Conservation (phyloP, 2,329 filamentous ascomycete genomes). For the Aspergillus cejpii region DNA sequence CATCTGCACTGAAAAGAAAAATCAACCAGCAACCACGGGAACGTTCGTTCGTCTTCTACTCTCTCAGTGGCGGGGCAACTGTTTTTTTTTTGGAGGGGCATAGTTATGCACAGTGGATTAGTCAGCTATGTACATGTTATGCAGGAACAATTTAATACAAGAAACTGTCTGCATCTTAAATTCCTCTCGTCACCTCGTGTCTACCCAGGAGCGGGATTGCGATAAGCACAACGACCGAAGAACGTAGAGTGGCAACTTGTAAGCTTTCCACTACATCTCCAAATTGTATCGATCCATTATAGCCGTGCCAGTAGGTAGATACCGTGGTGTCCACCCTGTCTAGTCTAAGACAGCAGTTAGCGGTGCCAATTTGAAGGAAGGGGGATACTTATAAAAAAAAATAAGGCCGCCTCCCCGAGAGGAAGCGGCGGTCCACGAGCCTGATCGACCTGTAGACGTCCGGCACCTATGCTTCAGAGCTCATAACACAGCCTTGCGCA, state of each 20-base stretch:
- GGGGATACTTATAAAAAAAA: conserved; percentile 38
- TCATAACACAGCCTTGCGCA: conserved; percentile 6
- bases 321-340: not conserved
- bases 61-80: conserved; percentile 19
- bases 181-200: no score
- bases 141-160: conserved; percentile 10
- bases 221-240: no score
- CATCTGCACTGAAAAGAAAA: conserved; percentile 15
- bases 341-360: conserved; percentile 26
- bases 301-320: not conserved
- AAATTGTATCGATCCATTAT: not conserved
- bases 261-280: no score
- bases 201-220: no score
- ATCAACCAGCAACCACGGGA: conserved; percentile 21
- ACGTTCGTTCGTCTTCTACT: conserved; percentile 27
- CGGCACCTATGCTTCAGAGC: conserved; percentile 9
- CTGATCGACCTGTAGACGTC: conserved; percentile 10
- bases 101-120: conserved; percentile 11
- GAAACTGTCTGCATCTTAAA: no score
- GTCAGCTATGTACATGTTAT: conserved; percentile 16
- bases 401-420: conserved; percentile 25
- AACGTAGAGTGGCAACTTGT: no score
- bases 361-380: conserved; percentile 6
- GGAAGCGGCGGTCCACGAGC: conserved; percentile 26
- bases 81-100: conserved; percentile 24